Base-by-base conservation (phyloP, 2,329 filamentous ascomycete species). In the Colletotrichum magnum region DNA sequence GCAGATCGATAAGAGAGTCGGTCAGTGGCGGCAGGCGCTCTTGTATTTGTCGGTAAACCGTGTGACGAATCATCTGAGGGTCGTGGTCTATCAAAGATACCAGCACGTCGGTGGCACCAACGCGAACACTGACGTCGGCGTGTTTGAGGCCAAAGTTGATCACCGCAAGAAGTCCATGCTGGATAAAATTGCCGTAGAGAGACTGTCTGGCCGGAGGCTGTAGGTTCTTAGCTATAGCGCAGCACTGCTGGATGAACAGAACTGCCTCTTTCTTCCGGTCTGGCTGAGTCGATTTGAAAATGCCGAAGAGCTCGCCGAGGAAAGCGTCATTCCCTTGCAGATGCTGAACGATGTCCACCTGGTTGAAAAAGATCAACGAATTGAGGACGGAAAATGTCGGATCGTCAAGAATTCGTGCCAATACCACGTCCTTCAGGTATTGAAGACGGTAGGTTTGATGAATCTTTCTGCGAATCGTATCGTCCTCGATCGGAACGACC, bases 341-440 rank as follows among this genome's bases (percentile, higher is more conserved):
- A 80, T 98, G 94, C 77, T 95, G 93, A 58, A 99, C 92, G 77
- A 99, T 98, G 77, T 98, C 96, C 75, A 98, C 95, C 83, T 99
- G 96, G 82, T 98, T 96, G 86, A 97, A 99, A 84, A 98, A 99
- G 74, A 99, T 99, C 74, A 98, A 88, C 58, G 94, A 97, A 82
- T 98, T 99, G 72, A 99, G 90, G 28, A 98, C 95, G 26, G 94
- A 97, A 80, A 98, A 99, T 21, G 96, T 99, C 58, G 95, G 95
- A 79, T 99, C 96, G 81, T 99, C 96, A 70, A 99, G 87, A 72
- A 99, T 98, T 71, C 96, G 90, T 36, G 96, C 96, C 51, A 99
- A 88, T 1, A 98, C 95, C n/a, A 99, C 96, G 76, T 99, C 96
- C 80, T 98, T 99, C 63, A 99, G 87, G 78, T 99, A 99, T 77